Evolutionary conservation across 78 protist genomes (phyloP).

Genomic region (Tieghemostelium lacteum): DNA sequence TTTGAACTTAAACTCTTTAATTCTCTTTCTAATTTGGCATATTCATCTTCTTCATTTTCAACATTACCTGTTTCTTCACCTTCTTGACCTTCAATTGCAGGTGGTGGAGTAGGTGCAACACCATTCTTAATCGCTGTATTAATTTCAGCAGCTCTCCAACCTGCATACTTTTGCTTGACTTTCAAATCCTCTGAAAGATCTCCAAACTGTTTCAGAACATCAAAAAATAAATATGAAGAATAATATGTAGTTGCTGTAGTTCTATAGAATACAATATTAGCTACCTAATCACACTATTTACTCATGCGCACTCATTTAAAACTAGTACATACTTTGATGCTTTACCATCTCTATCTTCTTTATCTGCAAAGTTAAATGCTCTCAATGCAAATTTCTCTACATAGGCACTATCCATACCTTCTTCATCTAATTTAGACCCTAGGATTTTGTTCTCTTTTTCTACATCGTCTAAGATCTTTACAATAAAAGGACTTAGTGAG

Average conservation of each 20-base stretch:
- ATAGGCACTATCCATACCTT: conserved; percentile 37
- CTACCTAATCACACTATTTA: background rate
- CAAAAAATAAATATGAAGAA: conserved; percentile 65
- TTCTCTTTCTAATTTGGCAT: conserved; percentile 16
- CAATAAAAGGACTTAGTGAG: conserved; percentile 10
- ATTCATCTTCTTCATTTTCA: conserved; percentile 12
- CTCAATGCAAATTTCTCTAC: conserved; percentile 79
- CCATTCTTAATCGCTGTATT: conserved; percentile 82
- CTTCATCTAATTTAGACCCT: conserved; percentile 64
- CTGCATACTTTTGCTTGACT: conserved; percentile 77
- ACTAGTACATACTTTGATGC: conserved; percentile 26
- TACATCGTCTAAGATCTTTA: conserved; percentile 39
- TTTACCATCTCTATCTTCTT: conserved; percentile 75
- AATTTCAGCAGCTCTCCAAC: conserved; percentile 85
- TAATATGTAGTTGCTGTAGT: conserved; percentile 71
- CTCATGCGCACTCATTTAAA: background rate
- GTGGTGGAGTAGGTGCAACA: conserved; percentile 74
- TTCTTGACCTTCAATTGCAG: conserved; percentile 7
- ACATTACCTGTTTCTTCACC: background rate
- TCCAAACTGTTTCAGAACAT: conserved; percentile 68
- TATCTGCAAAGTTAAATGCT: conserved; percentile 76
- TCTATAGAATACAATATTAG: background rate
- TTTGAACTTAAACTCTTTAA: background rate
- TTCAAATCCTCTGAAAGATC: conserved; percentile 62
- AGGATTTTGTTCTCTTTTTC: conserved; percentile 27